Conservation (phyloP, 2,329 filamentous ascomycete genomes). For the Fusarium nisikadoi region DNA sequence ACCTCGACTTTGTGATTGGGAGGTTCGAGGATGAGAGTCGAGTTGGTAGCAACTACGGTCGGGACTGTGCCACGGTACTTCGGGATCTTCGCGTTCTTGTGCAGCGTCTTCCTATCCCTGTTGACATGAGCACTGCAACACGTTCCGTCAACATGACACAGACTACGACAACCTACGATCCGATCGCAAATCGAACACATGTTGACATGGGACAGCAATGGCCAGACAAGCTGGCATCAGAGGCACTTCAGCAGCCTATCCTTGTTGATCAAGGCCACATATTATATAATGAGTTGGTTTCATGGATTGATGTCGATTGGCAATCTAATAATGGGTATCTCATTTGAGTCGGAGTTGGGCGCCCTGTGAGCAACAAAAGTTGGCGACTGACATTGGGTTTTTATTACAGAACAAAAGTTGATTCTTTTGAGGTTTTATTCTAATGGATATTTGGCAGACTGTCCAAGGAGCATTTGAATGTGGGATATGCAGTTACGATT, state of each 20-base stretch:
- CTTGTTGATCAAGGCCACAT: constrained; percentile 46
- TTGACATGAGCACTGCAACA: constrained; percentile 5
- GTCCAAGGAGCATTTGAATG: neutral
- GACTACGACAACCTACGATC: constrained; percentile 29
- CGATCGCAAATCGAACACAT: constrained; percentile 28
- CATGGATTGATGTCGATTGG: constrained; percentile 54
- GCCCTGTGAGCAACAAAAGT: neutral
- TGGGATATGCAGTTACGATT: neutral
- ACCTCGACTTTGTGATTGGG: constrained; percentile 55
- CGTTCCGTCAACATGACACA: constrained; percentile 15
- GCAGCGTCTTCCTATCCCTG: constrained; percentile 46
- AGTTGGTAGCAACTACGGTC: constrained; percentile 52
- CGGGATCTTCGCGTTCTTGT: constrained; percentile 53
- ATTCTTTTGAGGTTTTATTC: neutral
- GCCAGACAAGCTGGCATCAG: constrained; percentile 33
- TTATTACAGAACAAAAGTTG: neutral
- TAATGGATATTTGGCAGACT: neutral
- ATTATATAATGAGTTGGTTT: constrained; percentile 51
- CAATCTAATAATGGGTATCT: constrained; percentile 45
- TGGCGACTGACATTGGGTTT: neutral
- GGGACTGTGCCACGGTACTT: constrained; percentile 53
- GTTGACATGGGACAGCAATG: constrained; percentile 39
- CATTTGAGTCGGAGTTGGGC: constrained; percentile 19
- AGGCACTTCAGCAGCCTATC: constrained; percentile 40
- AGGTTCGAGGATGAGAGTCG: constrained; percentile 54